These are phyloP conservation scores for Suillus sp. DNA, from an alignment of 768 basidiomycete species.

Conservation along the genomic window DNA sequence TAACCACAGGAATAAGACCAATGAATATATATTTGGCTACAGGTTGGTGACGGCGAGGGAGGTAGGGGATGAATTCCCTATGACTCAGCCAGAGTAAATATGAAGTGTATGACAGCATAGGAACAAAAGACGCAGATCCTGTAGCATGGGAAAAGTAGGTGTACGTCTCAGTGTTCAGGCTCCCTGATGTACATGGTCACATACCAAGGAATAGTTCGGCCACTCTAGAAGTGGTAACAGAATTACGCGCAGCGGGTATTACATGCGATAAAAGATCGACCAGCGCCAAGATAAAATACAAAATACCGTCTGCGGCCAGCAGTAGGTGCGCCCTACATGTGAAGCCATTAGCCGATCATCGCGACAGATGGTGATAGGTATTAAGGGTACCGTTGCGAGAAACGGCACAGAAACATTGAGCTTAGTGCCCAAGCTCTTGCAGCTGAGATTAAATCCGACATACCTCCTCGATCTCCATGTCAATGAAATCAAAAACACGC, in stretches of 20 bases:
- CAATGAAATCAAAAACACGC: constrained; percentile 51
- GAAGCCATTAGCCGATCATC: not conserved
- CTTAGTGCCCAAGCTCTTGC: not conserved
- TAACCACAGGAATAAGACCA: constrained; percentile 55
- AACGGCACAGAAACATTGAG: constrained; percentile 12
- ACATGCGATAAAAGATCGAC: constrained; percentile 63
- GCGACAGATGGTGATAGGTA: not conserved
- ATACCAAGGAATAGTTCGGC: constrained; percentile 66
- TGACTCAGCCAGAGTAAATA: constrained; percentile 63
- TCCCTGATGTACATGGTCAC: constrained; percentile 25
- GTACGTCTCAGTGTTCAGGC: not conserved
- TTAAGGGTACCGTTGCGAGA: constrained; percentile 8
- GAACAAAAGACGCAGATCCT: constrained; percentile 62
- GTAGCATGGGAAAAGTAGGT: not conserved
- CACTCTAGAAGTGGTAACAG: constrained; percentile 47
- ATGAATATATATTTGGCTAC: constrained; percentile 49
- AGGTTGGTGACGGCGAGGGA: constrained; percentile 52
- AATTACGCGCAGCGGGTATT: constrained; percentile 51
- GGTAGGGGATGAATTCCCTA: constrained; percentile 49
- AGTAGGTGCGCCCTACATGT: constrained; percentile 54
- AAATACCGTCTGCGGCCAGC: constrained; percentile 61
- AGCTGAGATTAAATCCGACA: constrained; percentile 26
- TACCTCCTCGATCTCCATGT: constrained; percentile 53
- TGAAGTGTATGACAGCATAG: constrained; percentile 61
- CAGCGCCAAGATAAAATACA: constrained; percentile 59